Conservation (phyloP, 2,329 filamentous ascomycete species). For the Aspergillus eucalypticola region DNA sequence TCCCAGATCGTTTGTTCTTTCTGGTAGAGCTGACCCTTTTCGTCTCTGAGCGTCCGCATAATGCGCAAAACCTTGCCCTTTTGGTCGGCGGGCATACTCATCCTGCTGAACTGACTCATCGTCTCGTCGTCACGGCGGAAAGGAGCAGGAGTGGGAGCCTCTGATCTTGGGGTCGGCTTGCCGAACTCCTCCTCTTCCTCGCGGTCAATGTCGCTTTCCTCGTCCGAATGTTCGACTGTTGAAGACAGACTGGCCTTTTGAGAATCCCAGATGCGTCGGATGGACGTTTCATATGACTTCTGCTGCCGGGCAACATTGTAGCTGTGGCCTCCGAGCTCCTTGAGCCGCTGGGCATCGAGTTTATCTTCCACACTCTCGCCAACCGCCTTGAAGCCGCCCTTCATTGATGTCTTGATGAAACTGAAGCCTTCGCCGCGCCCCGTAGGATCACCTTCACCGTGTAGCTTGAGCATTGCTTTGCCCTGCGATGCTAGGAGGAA, state of each 20-base stretch:
- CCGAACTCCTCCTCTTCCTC: slow-evolving; percentile 52
- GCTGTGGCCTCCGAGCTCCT: slow-evolving; percentile 78
- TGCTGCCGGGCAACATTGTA: slow-evolving; percentile 98
- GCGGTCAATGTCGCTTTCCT: slow-evolving; percentile 63
- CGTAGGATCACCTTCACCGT: slow-evolving; percentile 92
- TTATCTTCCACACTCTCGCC: slow-evolving; percentile 87
- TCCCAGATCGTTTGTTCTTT: slow-evolving; percentile 69
- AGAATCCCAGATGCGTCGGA: slow-evolving; percentile 87
- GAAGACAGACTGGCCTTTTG: slow-evolving; percentile 79
- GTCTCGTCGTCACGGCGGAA: slow-evolving; percentile 70
- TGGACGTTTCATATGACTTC: slow-evolving; percentile 85
- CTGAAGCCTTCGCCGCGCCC: slow-evolving; percentile 92
- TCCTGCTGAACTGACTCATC: slow-evolving; percentile 72
- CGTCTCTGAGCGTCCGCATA: slow-evolving; percentile 64
- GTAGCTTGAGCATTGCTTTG: slow-evolving; percentile 94
- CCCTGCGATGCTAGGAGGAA: slow-evolving; percentile 91
- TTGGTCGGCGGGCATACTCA: slow-evolving; percentile 65
- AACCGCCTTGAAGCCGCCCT: slow-evolving; percentile 89
- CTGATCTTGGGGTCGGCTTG: slow-evolving; percentile 66
- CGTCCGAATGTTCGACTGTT: slow-evolving; percentile 70
- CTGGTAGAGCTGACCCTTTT: slow-evolving; percentile 63
- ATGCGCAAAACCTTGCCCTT: slow-evolving; percentile 72
- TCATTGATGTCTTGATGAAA: slow-evolving; percentile 98
- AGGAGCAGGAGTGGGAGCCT: slow-evolving; percentile 61
- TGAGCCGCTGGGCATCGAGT: slow-evolving; percentile 72